Evolutionary conservation across 768 basidiomycete genomes (phyloP), one percentile per base, ranked within the genome.

Genomic region (Mycena olivaceomarginata): DNA sequence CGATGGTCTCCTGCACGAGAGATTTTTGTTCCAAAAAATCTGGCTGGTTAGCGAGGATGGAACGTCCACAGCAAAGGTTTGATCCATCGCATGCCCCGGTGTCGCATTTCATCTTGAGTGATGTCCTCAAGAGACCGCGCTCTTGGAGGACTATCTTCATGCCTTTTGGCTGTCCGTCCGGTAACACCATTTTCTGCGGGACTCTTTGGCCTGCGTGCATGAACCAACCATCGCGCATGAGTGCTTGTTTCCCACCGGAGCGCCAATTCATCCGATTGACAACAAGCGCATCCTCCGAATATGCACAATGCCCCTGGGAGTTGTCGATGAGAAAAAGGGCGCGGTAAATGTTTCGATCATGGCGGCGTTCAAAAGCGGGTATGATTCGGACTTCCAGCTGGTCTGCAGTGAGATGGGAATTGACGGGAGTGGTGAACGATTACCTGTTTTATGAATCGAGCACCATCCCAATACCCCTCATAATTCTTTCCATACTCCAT

Each of bases 401-500:
- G 10, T 4, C 18, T 4, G 40, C 5, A 4, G 11, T 65, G 64
- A 65, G 64, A 45, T 5, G 16, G 15, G 9, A 41, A 20, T 6
- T 40, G 41, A 65, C 15, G n/a, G 7, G 1, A 9, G 1, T 1
- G 3, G 3, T 31, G 10, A 65, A 51, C 41, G 9, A 22, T 20
- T 67, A 84, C 82, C 79, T 85, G 84, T 72, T 83, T 82, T 18
- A 82, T 64, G 43, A 85, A 83, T 4, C 79, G 63, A 39, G 83
- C 80, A 0, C 83, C 81, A 5, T 56, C 82, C 83, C 82, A 83
- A 60, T 81, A 84, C 0, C 84, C 83, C 2, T 83, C 77, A 46
- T 85, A 73, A 73, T 83, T 83, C 65, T 85, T 85, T 1, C 83
- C 84, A 78, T 85, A 84, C 51, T 85, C 80, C 11, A 81, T 51